These are phyloP conservation scores for Cardamine chenopodiifolia DNA, from an alignment of 345 rosid genomes.

Conservation along the genomic window DNA sequence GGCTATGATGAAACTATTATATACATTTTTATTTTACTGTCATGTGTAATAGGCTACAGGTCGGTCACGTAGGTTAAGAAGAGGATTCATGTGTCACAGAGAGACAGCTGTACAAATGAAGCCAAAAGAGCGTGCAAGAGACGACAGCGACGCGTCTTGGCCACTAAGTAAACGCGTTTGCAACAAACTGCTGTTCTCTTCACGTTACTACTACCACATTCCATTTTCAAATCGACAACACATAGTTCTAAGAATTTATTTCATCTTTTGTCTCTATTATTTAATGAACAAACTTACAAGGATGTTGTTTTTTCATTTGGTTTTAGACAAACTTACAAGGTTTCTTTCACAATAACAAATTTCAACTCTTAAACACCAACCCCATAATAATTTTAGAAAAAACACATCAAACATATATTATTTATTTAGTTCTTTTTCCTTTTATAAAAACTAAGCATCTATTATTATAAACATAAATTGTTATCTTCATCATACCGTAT, in stretches of 20 bases:
- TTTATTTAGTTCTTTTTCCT: no score
- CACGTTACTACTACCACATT: conserved; percentile 41
- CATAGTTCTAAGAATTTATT: not conserved
- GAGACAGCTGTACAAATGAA: conserved; percentile 33
- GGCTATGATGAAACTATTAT: not conserved
- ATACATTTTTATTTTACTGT: not conserved
- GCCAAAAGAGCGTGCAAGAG: conserved; percentile 40
- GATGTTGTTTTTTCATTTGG: not conserved
- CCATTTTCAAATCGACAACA: conserved; percentile 34
- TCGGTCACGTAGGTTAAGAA: conserved; percentile 34
- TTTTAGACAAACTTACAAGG: not conserved
- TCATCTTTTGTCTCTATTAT: conserved; percentile 22
- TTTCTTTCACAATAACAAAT: not conserved
- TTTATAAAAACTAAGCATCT: not conserved
- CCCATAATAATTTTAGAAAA: not conserved
- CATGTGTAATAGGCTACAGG: conserved; percentile 27
- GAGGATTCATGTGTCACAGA: conserved; percentile 33
- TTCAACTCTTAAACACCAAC: not conserved
- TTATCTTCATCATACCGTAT: not conserved
- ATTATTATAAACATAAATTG: not conserved
- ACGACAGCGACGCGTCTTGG: conserved; percentile 43
- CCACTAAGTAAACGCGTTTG: conserved; percentile 46
- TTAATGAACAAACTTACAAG: conserved; percentile 10
- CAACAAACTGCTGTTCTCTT: conserved; percentile 40
- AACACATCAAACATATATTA: not conserved